Conservation (phyloP, 2,329 filamentous ascomycete species). For the Neoascochyta sp. region DNA sequence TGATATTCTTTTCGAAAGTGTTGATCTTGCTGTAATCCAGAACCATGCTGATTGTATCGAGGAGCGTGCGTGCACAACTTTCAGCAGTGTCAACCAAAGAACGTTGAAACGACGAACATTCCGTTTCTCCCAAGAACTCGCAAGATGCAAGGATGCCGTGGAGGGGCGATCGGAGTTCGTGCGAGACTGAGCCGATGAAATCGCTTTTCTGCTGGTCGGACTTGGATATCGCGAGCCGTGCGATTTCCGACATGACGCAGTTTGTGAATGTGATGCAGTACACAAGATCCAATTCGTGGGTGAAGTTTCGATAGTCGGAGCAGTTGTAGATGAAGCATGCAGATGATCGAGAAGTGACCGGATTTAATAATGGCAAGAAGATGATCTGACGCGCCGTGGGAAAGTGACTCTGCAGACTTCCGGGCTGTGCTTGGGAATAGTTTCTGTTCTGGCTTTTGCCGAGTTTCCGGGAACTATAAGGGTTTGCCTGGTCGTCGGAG, state of each 20-base stretch:
- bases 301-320: slow-evolving; percentile 27
- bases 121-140: slow-evolving; percentile 46
- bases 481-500: slow-evolving; percentile 1
- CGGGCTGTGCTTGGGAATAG: slow-evolving; percentile 35
- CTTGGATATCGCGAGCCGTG: slow-evolving; percentile 36
- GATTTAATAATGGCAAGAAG: slow-evolving; percentile 27
- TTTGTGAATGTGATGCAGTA: slow-evolving; percentile 7
- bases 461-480: not conserved
- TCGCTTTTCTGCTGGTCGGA: slow-evolving; percentile 44
- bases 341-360: slow-evolving; percentile 12
- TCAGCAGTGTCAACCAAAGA: slow-evolving; percentile 47
- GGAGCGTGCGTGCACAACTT: slow-evolving; percentile 47
- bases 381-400: slow-evolving; percentile 7
- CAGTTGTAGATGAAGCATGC: slow-evolving; percentile 16
- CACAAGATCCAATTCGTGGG: slow-evolving; percentile 8
- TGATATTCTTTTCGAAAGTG: slow-evolving; percentile 38
- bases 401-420: slow-evolving; percentile 2
- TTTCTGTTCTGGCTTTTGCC: slow-evolving; percentile 1
- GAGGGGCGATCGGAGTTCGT: slow-evolving; percentile 49
- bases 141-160: slow-evolving; percentile 38
- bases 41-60: slow-evolving; percentile 39
- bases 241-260: slow-evolving; percentile 41
- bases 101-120: slow-evolving; percentile 35
- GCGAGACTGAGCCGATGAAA: slow-evolving; percentile 49
- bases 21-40: slow-evolving; percentile 20